phyloP scores from a whole-genome alignment of 1,284 basidiomycete species.

The Leccinum fallax region DNA sequence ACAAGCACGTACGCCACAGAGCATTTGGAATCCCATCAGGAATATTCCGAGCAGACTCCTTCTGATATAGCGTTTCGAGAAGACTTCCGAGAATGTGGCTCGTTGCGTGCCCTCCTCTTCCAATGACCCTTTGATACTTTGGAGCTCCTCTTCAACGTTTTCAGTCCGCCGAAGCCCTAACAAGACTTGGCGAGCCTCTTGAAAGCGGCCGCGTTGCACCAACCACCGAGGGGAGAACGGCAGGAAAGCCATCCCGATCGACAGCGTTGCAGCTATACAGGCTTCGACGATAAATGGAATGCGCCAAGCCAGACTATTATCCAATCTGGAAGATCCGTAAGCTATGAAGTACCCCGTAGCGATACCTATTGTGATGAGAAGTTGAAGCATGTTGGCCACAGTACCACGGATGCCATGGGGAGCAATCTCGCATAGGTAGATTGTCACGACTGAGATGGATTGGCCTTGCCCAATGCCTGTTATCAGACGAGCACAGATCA shows the following conservation, averaged over 20 bases:
- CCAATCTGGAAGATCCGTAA: slow-evolving; percentile 45
- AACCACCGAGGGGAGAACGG: slow-evolving; percentile 59
- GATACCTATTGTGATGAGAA: slow-evolving; percentile 49
- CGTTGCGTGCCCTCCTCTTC: slow-evolving; percentile 23
- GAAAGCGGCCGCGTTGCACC: slow-evolving; percentile 42
- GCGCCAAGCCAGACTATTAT: slow-evolving; percentile 48
- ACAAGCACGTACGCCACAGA: slow-evolving; percentile 33
- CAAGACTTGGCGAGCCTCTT: slow-evolving; percentile 42
- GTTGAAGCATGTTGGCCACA: slow-evolving; percentile 46
- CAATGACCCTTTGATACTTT: slow-evolving; percentile 23
- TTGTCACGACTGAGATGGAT: slow-evolving; percentile 49
- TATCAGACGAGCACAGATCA: slow-evolving; percentile 50
- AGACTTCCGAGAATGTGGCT: slow-evolving; percentile 33
- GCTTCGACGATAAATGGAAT: slow-evolving; percentile 49
- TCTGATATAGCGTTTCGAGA: slow-evolving; percentile 34
- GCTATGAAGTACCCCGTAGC: slow-evolving; percentile 53
- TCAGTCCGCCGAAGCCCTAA: slow-evolving; percentile 15
- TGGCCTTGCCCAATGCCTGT: slow-evolving; percentile 52
- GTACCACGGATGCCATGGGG: slow-evolving; percentile 45
- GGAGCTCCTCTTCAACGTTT: slow-evolving; percentile 27
- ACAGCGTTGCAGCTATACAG: slow-evolving; percentile 41
- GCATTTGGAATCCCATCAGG: slow-evolving; percentile 48
- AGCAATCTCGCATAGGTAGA: slow-evolving; percentile 49
- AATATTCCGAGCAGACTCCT: slow-evolving; percentile 49
- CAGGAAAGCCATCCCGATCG: slow-evolving; percentile 48